Evolutionary conservation across 192 early-diverging fungal genomes (phyloP), one percentile per base, ranked within the genome.

Genomic region (Rhizophagus sp.): DNA sequence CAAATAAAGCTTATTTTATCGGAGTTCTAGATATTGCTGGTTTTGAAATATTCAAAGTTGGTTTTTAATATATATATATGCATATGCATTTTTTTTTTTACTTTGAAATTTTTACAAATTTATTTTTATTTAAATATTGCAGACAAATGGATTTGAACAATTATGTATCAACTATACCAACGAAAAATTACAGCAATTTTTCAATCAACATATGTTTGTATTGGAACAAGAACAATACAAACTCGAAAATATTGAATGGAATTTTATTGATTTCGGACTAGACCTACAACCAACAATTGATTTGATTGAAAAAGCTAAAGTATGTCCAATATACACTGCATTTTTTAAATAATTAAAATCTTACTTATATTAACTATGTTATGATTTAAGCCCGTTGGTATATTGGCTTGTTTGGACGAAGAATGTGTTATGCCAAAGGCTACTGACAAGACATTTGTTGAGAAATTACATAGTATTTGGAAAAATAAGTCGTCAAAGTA

Each of bases 101-200:
- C 5, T n/a, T 44, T 64, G 24, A 34, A 33, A 36, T 0, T 13
- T 24, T 65, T n/a, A 47, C 17, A 27, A 25, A 61, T 52, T 41
- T 17, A 44, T 30, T 63, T 44, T 70, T n/a, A 2, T 11, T 70
- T 19, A 33, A 33, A 24, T 70, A n/a, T 50, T 25, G 78, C 70
- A 91, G 94, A 89, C 90, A 74, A 99, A 99, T 88, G 95, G 94
- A 82, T 99, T 98, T 87, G 98, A 99, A 83, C 98, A 99, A 84
- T 88, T 99, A 44, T 98, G 96, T 86, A 99, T 99, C 91, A 99
- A 99, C 87, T 99, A 99, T 83, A 98, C 97, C 52, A 99, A 99
- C 84, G 98, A 99, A 85, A 93, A 93, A 75, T 90, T 99, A 24
- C 98, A 99, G 85, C 98, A 99, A 84, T 98, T 99, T 87, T 99